These are phyloP conservation scores for Alternaria sp. DNA, from an alignment of 2,329 filamentous ascomycete species.

Conservation along the genomic window DNA sequence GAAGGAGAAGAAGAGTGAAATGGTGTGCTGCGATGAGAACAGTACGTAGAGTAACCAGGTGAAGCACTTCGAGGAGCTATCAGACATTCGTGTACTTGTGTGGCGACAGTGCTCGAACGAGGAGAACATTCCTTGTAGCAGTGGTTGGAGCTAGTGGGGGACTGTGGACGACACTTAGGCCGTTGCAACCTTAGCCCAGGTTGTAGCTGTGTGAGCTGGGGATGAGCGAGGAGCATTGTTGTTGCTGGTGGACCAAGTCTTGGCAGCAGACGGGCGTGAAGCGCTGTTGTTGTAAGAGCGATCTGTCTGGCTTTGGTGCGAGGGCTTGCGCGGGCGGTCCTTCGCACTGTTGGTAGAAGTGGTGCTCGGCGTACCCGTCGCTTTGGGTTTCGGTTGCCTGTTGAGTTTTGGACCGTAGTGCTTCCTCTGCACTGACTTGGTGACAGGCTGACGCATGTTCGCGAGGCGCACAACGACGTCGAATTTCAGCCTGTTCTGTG, in stretches of 20 bases:
- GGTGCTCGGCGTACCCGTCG: slow-evolving; percentile 27
- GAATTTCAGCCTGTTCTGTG: slow-evolving; percentile 26
- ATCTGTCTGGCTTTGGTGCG: slow-evolving; percentile 37
- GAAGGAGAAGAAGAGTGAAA: slow-evolving; percentile 17
- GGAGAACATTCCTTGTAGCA: not conserved
- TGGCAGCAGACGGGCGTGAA: slow-evolving; percentile 33
- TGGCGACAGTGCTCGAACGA: not conserved
- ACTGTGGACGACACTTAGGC: slow-evolving; percentile 18
- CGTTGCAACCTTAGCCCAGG: slow-evolving; percentile 36
- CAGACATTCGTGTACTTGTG: slow-evolving; percentile 13
- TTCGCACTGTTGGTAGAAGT: slow-evolving; percentile 27
- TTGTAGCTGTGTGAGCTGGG: slow-evolving; percentile 22
- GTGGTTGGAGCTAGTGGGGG: not conserved
- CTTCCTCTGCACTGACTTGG: slow-evolving; percentile 37
- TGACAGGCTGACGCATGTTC: slow-evolving; percentile 35
- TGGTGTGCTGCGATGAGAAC: slow-evolving; percentile 19
- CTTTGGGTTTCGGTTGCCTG: slow-evolving; percentile 34
- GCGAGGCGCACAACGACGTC: slow-evolving; percentile 36
- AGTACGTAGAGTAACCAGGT: slow-evolving; percentile 20
- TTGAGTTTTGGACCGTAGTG: slow-evolving; percentile 28
- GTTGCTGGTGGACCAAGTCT: slow-evolving; percentile 33
- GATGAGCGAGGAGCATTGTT: slow-evolving; percentile 25
- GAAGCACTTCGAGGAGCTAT: slow-evolving; percentile 11
- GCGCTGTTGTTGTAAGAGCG: slow-evolving; percentile 30
- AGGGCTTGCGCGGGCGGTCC: slow-evolving; percentile 39